phyloP scores from a whole-genome alignment of 495 filamentous ascomycete species.

The Lepraria neglecta region DNA sequence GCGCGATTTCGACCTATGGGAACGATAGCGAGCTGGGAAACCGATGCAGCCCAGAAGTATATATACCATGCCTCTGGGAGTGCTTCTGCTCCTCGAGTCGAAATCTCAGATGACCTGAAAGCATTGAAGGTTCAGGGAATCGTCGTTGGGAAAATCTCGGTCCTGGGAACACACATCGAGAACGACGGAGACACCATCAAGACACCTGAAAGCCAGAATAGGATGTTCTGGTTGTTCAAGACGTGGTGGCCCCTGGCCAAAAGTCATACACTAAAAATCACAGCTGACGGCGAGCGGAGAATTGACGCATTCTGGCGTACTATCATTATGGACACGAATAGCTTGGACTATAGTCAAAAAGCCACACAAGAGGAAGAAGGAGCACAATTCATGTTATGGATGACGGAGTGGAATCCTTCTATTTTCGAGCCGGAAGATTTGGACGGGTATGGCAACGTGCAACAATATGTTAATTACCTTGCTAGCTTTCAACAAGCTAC shows the following conservation, averaged over 20 bases:
- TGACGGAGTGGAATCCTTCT: not conserved
- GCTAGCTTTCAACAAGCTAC: not conserved
- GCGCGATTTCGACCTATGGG: not conserved
- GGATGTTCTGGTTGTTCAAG: not conserved
- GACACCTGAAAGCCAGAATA: not conserved
- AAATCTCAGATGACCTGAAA: not conserved
- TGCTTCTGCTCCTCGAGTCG: not conserved
- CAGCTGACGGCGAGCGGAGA: not conserved
- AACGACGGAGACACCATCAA: not conserved
- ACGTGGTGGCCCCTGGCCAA: slow-evolving; percentile 1
- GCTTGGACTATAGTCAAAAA: not conserved
- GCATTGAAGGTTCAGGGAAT: not conserved
- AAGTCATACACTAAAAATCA: not conserved
- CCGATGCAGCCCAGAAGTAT: not conserved
- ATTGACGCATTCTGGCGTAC: not conserved
- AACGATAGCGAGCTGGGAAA: not conserved
- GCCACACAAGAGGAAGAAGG: not conserved
- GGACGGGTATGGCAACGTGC: not conserved
- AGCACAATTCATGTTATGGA: not conserved
- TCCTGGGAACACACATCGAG: not conserved
- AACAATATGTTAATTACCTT: not conserved
- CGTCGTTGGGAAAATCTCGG: not conserved
- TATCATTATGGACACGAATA: not conserved
- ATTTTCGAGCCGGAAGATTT: not conserved
- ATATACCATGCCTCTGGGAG: not conserved